Evolutionary conservation across 495 filamentous ascomycete genomes (phyloP), one percentile per base, ranked within the genome.

Genomic region (Cercophora scortea): DNA sequence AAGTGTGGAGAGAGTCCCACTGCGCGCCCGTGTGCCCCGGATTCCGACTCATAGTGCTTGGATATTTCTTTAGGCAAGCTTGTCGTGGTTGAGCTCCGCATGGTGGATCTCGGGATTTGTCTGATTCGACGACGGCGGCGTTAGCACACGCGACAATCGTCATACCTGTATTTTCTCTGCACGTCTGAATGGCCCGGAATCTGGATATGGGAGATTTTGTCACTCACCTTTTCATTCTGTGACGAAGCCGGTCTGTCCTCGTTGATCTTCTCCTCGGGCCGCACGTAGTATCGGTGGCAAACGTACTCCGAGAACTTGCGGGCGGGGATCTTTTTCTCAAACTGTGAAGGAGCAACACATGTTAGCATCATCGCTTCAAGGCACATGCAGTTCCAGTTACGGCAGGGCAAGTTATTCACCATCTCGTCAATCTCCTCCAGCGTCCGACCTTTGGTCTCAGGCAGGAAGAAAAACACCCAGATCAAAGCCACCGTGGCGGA

Each of bases 341-440:
- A 80, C 47, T 46, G 25, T 49, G 35, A 7, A 11, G 16, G n/a
- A 47, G 15, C n/a, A 12, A 38, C 9, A 17, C 18, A 8, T 6
- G 25, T 47, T 35, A 47, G 45, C 19, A 39, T 13, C 13, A 8
- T 41, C 15, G 11, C 11, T 2, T 16, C 38, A 41, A 8, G 8
- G 36, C 13, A 39, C 8, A 39, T 8, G 8, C 36, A 13, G 36
- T 39, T 8, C 36, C 8, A 39, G 42, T 8, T n/a, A n/a, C n/a
- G n/a, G n/a, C n/a, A n/a, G n/a, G n/a, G n/a, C n/a, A n/a, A n/a
- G n/a, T 7, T 63, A 13, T 59, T 49, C 53, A 70, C 75, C 66
- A 84, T 81, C 59, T 76, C 74, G 53, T 84, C 79, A 25, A 83
- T 73, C 57, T 80, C 74, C 52, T 80, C 80, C 19, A 79, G 54